Percentiles rank a stretch among this genome's conserved stretches.
Conservation (phyloP, 2,329 filamentous ascomycete genomes). For the Pseudofabraea citricarpa region DNA sequence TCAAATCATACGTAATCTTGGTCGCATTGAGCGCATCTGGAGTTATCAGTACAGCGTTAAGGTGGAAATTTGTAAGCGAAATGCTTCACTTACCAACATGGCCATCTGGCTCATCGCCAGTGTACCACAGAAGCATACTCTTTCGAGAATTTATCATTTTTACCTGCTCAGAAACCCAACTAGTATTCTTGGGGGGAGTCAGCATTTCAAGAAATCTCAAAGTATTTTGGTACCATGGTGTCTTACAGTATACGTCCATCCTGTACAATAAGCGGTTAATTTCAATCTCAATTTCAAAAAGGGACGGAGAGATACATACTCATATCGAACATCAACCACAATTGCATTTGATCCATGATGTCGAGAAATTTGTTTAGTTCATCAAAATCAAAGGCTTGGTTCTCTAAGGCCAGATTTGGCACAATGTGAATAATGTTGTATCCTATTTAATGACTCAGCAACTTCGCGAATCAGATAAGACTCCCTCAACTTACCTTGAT, state of each 20-base stretch:
- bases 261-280: too few species aligned
- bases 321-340: conserved; percentile 37
- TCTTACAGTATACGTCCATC: conserved; percentile 1
- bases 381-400: conserved; percentile 31
- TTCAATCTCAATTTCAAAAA: too few species aligned
- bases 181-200: conserved; percentile 26
- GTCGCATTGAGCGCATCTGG: conserved; percentile 38
- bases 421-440: conserved; percentile 27
- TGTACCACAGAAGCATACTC: conserved; percentile 31
- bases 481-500: conserved; percentile 9
- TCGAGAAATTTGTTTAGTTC: conserved; percentile 34
- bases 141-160: conserved; percentile 7
- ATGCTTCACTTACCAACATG: not conserved
- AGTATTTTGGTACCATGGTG: not conserved
- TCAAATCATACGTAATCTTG: conserved; percentile 31
- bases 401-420: not conserved
- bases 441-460: too few species aligned
- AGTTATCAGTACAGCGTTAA: not conserved
- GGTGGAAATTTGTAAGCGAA: not conserved
- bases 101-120: conserved; percentile 42
- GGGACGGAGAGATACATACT: conserved; percentile 37
- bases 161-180: conserved; percentile 28
- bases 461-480: too few species aligned
- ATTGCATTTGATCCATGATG: conserved; percentile 33
- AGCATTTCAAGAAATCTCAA: not conserved